phyloP scores from a whole-genome alignment of 2,329 filamentous ascomycete species.

The Immersiporthe knoxdaviesiana region DNA sequence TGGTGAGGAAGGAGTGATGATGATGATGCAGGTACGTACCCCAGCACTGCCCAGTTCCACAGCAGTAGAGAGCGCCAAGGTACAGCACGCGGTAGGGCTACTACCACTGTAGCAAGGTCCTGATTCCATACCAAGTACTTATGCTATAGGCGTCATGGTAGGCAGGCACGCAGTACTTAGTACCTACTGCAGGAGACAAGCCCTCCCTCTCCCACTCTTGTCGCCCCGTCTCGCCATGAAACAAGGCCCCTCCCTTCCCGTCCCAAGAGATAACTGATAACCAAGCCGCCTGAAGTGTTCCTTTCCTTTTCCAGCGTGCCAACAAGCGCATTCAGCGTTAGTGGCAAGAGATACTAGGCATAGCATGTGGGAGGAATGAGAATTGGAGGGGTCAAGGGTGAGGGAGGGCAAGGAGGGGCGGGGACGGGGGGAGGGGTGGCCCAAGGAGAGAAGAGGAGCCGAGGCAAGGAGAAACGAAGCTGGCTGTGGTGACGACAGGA shows the following conservation, averaged over 20 bases:
- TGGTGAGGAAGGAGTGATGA: background rate
- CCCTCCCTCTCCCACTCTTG: background rate
- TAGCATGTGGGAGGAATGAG: background rate
- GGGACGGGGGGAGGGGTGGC: too few relatives aligned
- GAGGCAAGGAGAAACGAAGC: background rate
- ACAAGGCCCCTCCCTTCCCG: background rate
- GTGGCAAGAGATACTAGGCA: constrained; percentile 1
- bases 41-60: background rate
- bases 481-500: background rate
- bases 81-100: background rate
- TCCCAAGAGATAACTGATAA: background rate
- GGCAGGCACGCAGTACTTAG: too few relatives aligned
- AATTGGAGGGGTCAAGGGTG: background rate
- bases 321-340: background rate
- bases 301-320: background rate
- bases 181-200: background rate
- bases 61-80: background rate
- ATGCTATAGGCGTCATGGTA: background rate
- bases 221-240: background rate
- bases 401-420: too few relatives aligned
- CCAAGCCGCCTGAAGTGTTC: background rate
- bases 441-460: background rate
- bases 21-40: background rate
- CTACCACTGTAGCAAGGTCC: background rate
- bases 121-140: background rate